These are phyloP conservation scores for Aspergillus flavus DNA, from an alignment of 2,329 filamentous ascomycete species.

Conservation along the genomic window DNA sequence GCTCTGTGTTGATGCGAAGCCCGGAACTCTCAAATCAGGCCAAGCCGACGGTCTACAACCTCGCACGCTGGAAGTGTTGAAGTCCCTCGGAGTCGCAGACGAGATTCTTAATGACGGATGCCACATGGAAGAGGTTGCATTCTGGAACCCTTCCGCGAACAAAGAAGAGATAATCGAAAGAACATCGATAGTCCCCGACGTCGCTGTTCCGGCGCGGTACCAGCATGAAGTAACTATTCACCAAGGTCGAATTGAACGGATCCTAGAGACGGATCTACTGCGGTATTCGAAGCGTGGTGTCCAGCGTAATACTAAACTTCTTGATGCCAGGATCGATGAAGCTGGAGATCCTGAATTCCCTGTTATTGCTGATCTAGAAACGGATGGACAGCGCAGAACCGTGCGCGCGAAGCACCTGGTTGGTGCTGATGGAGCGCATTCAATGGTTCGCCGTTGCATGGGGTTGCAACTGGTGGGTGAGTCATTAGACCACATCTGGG, in stretches of 20 bases:
- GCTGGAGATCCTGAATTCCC: constrained; percentile 45
- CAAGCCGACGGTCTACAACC: constrained; percentile 49
- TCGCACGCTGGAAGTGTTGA: constrained; percentile 47
- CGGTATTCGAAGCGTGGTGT: constrained; percentile 61
- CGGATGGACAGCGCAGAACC: constrained; percentile 30
- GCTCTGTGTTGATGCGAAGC: constrained; percentile 47
- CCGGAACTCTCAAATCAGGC: constrained; percentile 42
- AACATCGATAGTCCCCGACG: constrained; percentile 55
- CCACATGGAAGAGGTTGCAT: constrained; percentile 60
- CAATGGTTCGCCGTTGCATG: constrained; percentile 63
- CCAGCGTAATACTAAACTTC: constrained; percentile 67
- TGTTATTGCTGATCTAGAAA: constrained; percentile 38
- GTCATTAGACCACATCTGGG: constrained; percentile 72
- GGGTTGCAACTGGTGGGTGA: constrained; percentile 62
- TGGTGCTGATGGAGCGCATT: constrained; percentile 70
- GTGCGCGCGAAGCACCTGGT: constrained; percentile 71
- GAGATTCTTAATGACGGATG: constrained; percentile 44
- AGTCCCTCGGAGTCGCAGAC: constrained; percentile 44
- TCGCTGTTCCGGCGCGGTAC: constrained; percentile 69
- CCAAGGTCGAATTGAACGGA: constrained; percentile 71
- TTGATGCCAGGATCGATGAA: constrained; percentile 61
- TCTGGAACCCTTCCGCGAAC: constrained; percentile 66
- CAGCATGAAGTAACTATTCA: constrained; percentile 72
- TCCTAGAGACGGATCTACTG: constrained; percentile 67
- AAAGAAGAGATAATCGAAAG: constrained; percentile 59